These are phyloP conservation scores for Vachellia collinsii DNA, from an alignment of 306 rosid species.

Conservation along the genomic window DNA sequence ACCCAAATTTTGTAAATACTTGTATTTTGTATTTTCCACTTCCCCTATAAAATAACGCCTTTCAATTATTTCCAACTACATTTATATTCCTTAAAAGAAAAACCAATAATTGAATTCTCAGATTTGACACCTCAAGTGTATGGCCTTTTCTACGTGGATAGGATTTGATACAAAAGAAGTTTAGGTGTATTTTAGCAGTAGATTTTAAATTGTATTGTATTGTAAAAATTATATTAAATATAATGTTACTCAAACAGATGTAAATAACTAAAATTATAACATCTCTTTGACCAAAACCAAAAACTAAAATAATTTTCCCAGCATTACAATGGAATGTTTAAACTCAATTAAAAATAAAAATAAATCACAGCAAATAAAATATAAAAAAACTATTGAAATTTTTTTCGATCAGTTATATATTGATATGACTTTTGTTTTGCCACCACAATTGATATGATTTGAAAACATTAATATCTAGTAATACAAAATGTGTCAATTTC, in stretches of 20 bases:
- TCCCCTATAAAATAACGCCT: neutral
- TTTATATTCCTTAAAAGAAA: neutral
- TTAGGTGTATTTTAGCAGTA: neutral
- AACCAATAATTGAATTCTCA: neutral
- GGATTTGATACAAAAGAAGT: neutral
- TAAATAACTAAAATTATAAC: neutral
- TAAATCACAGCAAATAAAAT: neutral
- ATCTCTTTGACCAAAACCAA: neutral
- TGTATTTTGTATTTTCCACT: neutral
- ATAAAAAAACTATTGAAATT: neutral
- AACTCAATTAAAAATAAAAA: neutral
- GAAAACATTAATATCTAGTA: too few relatives aligned
- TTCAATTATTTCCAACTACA: neutral
- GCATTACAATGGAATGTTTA: neutral
- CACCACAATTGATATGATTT: too few relatives aligned
- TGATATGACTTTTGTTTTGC: too few relatives aligned
- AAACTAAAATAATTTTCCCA: neutral
- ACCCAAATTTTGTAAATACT: slow-evolving; percentile 29
- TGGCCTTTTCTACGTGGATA: neutral
- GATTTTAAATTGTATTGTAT: neutral
- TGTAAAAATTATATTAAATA: neutral
- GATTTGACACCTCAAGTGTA: neutral
- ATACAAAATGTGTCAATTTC: too few relatives aligned
- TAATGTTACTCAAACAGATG: neutral
- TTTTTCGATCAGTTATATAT: too few relatives aligned